Evolutionary conservation across 257 asterid species (phyloP).

Genomic region (Solanum lycopersicoides): DNA sequence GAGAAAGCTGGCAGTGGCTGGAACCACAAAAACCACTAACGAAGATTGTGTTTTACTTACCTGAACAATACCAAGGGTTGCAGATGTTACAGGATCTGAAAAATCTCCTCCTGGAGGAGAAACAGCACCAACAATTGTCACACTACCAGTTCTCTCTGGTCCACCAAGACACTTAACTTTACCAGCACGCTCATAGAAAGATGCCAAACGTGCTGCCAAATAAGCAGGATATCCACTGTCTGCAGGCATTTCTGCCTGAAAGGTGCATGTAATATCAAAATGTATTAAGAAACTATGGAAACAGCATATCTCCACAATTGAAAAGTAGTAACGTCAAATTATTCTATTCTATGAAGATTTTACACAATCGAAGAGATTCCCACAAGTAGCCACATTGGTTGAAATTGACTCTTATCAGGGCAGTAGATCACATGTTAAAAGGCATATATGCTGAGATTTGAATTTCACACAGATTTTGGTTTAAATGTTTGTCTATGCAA

Average conservation of each 20-base stretch:
- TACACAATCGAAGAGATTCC: not conserved
- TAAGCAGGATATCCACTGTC: constrained; percentile 99
- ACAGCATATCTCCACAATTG: not conserved
- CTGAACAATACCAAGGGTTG: constrained; percentile 99
- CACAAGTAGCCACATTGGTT: not conserved
- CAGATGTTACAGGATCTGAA: constrained; percentile 99
- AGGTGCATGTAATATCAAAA: not conserved
- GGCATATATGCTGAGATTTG: not conserved
- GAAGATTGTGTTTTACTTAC: constrained; percentile 20
- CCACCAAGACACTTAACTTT: constrained; percentile 98
- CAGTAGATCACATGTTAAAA: not conserved
- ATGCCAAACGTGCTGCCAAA: constrained; percentile 96
- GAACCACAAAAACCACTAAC: not conserved
- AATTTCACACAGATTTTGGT: not conserved
- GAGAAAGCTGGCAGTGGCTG: not conserved
- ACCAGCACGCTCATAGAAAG: constrained; percentile 99
- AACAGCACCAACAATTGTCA: constrained; percentile 98
- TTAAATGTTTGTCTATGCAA: not conserved
- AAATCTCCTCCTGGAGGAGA: constrained; percentile 99
- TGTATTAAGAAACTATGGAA: not conserved
- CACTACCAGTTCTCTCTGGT: constrained; percentile 98
- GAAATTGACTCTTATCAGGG: not conserved
- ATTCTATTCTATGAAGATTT: not conserved
- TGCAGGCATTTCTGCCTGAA: constrained; percentile 99
- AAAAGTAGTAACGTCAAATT: not conserved